Percentiles rank a stretch among this genome's conserved stretches.
Evolutionary conservation across 768 basidiomycete genomes (phyloP).

Genomic region (Suillus cothurnatus): DNA sequence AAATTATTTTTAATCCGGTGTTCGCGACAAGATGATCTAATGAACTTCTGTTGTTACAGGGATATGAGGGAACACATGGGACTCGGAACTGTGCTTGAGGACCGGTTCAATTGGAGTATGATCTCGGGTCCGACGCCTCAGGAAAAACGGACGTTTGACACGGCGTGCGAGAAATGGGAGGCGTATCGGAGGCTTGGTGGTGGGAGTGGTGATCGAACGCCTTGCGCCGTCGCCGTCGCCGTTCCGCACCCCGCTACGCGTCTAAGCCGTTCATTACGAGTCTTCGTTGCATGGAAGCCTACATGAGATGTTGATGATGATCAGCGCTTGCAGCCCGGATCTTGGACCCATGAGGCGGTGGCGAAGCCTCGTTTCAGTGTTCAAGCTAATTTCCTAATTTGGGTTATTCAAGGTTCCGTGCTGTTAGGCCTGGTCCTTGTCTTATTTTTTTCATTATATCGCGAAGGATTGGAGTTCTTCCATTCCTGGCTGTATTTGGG

Average conservation of each 20-base stretch:
- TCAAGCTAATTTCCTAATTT: not conserved
- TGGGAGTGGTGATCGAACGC: not conserved
- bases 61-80: constrained; percentile 67
- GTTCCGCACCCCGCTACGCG: constrained; percentile 26
- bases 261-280: constrained; percentile 55
- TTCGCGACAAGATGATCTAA: constrained; percentile 4
- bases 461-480: not conserved
- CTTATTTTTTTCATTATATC: constrained; percentile 1
- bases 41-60: constrained; percentile 34
- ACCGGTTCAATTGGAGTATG: constrained; percentile 52
- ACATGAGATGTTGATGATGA: not conserved
- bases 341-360: not conserved
- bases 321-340: constrained; percentile 6
- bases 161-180: constrained; percentile 59
- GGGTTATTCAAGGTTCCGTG: not conserved
- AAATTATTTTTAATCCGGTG: not conserved
- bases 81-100: constrained; percentile 45
- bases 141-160: constrained; percentile 59
- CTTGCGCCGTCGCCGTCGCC: not conserved
- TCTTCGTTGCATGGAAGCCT: constrained; percentile 62
- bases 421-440: not conserved
- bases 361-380: constrained; percentile 3
- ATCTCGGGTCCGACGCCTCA: constrained; percentile 42
- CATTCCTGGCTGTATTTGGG: not conserved
- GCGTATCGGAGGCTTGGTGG: not conserved